A percentile compares a stretch with the other conserved stretches of the same genome.
These are phyloP conservation scores for Ogataea trehalophila DNA, from an alignment of 805 yeast genomes.

Conservation along the genomic window DNA sequence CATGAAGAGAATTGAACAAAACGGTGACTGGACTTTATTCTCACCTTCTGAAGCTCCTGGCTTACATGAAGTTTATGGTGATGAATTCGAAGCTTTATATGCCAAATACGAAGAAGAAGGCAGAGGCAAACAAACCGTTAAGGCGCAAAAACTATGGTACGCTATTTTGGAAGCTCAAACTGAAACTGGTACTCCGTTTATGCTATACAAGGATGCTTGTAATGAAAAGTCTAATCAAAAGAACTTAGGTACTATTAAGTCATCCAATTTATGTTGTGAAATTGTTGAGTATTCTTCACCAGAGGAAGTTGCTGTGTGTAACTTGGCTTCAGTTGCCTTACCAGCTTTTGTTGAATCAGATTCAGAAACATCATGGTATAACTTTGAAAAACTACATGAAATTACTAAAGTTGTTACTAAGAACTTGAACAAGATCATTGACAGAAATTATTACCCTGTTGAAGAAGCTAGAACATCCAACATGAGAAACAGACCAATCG, in stretches of 20 bases:
- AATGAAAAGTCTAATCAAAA: slow-evolving; percentile 54
- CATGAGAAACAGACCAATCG: slow-evolving; percentile 57
- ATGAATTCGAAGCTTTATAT: slow-evolving; percentile 48
- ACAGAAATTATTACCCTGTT: slow-evolving; percentile 53
- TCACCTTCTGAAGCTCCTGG: slow-evolving; percentile 59
- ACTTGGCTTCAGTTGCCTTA: slow-evolving; percentile 55
- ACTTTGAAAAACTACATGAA: slow-evolving; percentile 51
- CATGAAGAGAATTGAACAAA: slow-evolving; percentile 55
- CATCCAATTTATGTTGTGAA: slow-evolving; percentile 60
- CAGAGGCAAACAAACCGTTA: slow-evolving; percentile 44
- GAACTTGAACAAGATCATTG: slow-evolving; percentile 53
- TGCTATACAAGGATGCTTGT: slow-evolving; percentile 61
- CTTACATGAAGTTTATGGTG: slow-evolving; percentile 50
- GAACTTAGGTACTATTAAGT: slow-evolving; percentile 55
- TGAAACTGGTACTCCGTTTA: slow-evolving; percentile 62
- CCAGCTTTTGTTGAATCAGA: slow-evolving; percentile 51
- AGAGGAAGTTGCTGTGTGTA: slow-evolving; percentile 58
- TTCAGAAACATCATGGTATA: slow-evolving; percentile 40
- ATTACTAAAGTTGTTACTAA: slow-evolving; percentile 50
- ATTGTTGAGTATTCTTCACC: slow-evolving; percentile 57
- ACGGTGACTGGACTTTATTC: slow-evolving; percentile 53
- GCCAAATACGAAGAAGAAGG: slow-evolving; percentile 47
- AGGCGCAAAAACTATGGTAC: slow-evolving; percentile 60
- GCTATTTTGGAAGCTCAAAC: slow-evolving; percentile 58
- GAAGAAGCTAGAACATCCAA: slow-evolving; percentile 49